Percentiles rank a stretch among this genome's conserved stretches.
phyloP scores from a whole-genome alignment of 139 green algal species.

The Chlamydomonas sp. region DNA sequence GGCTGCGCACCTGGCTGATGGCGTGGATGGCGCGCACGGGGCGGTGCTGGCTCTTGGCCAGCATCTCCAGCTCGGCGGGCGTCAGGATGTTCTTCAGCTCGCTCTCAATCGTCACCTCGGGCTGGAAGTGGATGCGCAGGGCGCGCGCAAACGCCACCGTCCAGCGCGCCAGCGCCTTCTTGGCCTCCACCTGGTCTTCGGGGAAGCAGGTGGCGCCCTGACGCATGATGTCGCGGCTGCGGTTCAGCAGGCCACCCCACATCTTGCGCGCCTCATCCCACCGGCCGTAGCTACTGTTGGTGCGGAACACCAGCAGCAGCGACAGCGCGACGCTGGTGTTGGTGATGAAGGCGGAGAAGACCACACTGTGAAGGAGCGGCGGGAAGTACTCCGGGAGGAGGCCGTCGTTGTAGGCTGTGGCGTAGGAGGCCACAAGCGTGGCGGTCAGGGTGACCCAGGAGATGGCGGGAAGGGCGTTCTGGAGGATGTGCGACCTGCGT shows the following conservation, averaged over 20 bases:
- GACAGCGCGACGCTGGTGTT: constrained; percentile 55
- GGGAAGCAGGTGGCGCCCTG: constrained; percentile 49
- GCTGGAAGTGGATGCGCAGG: constrained; percentile 32
- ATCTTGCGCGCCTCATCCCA: constrained; percentile 70
- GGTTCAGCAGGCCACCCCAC: constrained; percentile 69
- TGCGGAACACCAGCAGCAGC: constrained; percentile 55
- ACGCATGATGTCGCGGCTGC: constrained; percentile 61
- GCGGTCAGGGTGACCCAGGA: constrained; percentile 28
- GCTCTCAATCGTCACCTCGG: constrained; percentile 4
- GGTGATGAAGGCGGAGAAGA: constrained; percentile 35
- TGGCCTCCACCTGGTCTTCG: constrained; percentile 17
- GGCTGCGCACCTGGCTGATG: constrained; percentile 41
- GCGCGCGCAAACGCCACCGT: constrained; percentile 39
- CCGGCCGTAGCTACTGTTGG: constrained; percentile 52
- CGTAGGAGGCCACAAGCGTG: constrained; percentile 37
- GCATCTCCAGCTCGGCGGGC: constrained; percentile 44
- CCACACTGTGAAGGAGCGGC: constrained; percentile 19
- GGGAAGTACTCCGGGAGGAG: constrained; percentile 29
- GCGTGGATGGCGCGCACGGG: constrained; percentile 48
- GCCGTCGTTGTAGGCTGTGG: constrained; percentile 26
- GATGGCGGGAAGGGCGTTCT: constrained; percentile 48
- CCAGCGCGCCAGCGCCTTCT: constrained; percentile 46
- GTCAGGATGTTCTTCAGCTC: constrained; percentile 47
- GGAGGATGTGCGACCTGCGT: constrained; percentile 51
- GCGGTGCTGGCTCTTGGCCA: constrained; percentile 37